phyloP scores from a whole-genome alignment of 805 yeast genomes.

The Vanderwaltozyma polyspora region DNA sequence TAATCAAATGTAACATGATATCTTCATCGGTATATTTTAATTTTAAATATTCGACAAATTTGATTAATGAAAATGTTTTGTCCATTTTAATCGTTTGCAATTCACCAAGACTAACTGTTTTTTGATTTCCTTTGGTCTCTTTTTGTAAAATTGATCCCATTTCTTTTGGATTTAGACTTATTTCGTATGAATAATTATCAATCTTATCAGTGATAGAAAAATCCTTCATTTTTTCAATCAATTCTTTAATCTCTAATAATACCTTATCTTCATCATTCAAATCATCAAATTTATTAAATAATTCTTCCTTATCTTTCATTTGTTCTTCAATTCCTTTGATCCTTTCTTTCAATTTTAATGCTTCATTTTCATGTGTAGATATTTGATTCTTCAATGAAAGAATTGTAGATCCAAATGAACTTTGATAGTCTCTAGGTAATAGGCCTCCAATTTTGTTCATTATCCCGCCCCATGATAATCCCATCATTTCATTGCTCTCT shows the following conservation, averaged over 20 bases:
- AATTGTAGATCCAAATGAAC: neutral
- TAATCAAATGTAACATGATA: slow-evolving; percentile 16
- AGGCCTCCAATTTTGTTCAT: neutral
- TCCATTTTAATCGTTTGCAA: slow-evolving; percentile 9
- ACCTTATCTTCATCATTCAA: slow-evolving; percentile 2
- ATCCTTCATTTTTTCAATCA: slow-evolving; percentile 6
- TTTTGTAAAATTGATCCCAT: slow-evolving; percentile 15
- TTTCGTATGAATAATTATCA: slow-evolving; percentile 18
- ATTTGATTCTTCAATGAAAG: slow-evolving; percentile 8
- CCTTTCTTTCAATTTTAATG: neutral
- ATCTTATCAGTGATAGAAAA: neutral
- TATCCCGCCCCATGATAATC: neutral
- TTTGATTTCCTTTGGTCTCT: slow-evolving; percentile 15
- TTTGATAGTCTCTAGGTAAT: slow-evolving; percentile 1
- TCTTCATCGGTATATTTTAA: slow-evolving; percentile 17
- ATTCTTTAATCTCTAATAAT: slow-evolving; percentile 4
- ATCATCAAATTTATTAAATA: neutral
- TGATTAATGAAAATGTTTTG: slow-evolving; percentile 6
- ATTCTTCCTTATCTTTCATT: neutral
- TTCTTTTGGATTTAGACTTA: slow-evolving; percentile 9
- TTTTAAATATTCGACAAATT: slow-evolving; percentile 17
- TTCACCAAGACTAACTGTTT: slow-evolving; percentile 19
- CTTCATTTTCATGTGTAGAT: slow-evolving; percentile 2
- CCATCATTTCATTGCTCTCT: neutral
- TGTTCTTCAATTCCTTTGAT: slow-evolving; percentile 2